These are phyloP conservation scores for Suillus variegatus DNA, from an alignment of 768 basidiomycete genomes.

Conservation along the genomic window DNA sequence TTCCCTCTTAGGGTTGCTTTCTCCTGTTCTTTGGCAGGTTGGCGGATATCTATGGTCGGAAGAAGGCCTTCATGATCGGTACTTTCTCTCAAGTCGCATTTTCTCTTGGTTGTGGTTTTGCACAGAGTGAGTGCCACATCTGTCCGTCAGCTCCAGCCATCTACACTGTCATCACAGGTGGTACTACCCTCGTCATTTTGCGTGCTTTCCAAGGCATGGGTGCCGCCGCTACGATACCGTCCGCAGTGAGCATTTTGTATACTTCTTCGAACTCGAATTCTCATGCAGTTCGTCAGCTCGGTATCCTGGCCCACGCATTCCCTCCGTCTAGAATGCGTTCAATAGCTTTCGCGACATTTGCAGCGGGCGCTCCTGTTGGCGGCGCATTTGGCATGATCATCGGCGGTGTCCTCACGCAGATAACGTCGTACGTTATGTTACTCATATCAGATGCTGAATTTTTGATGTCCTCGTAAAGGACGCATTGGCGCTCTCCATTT, in stretches of 20 bases:
- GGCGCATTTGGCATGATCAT: conserved; percentile 68
- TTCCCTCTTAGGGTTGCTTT: conserved; percentile 63
- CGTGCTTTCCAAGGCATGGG: conserved; percentile 81
- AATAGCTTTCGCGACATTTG: conserved; percentile 79
- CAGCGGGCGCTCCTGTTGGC: conserved; percentile 84
- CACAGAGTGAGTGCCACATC: conserved; percentile 39
- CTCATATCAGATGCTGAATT: not conserved
- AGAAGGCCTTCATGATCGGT: conserved; percentile 66
- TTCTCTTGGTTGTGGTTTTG: conserved; percentile 65
- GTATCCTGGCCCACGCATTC: conserved; percentile 81
- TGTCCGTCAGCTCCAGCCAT: not conserved
- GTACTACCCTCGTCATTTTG: conserved; percentile 63
- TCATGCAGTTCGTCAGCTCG: conserved; percentile 46
- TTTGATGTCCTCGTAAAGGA: conserved; percentile 15
- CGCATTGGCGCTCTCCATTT: conserved; percentile 69
- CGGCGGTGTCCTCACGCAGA: conserved; percentile 73
- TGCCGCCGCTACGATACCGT: conserved; percentile 72
- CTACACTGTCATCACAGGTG: conserved; percentile 37
- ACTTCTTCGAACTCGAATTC: conserved; percentile 1
- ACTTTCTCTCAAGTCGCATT: conserved; percentile 54
- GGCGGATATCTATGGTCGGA: conserved; percentile 79
- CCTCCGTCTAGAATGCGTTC: conserved; percentile 67
- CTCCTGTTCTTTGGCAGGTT: conserved; percentile 75
- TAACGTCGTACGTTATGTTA: conserved; percentile 33
- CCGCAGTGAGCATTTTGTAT: conserved; percentile 47